Base-by-base conservation (phyloP, 352 stramenopile genomes). In the Plasmopara muralis region DNA sequence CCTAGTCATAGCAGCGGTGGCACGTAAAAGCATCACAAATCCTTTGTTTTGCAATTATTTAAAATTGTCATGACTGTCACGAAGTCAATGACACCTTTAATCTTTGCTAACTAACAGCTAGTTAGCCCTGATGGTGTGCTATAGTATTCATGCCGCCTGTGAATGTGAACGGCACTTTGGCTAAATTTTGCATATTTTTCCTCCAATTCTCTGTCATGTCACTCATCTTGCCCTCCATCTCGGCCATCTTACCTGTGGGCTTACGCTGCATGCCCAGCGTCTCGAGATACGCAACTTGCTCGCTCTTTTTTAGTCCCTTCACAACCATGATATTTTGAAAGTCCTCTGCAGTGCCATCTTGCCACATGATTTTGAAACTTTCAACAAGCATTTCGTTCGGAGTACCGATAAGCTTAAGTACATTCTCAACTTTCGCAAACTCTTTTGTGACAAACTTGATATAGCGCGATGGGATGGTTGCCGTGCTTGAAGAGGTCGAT, bases 331-430 rank as follows among this genome's bases (percentile, higher is more conserved):
- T 96, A 29, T 71, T 89, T 65, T 97, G 87, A 42, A 98, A 89
- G 53, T 98, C 94, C 15, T 88, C 69, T 4, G 83, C 85, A n/a
- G 85, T 93, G 48, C 91, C 89, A 20, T 96, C 83, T 15, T 90
- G 88, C 92, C 89, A 98, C 79, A 98, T 97, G 62, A 96, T 93
- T 63, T 94, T 95, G 71, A 98, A 98, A 50, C 96, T 97, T 54
- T 98, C 95, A 39, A 98, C 86, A 13, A 99, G 74, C 72, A 98
- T 90, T 37, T 97, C 87, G 25, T 87, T 88, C 10, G 96, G 95
- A 46, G 95, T 98, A 35, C 94, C 95, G 31, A 98, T 95, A 30
- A 99, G 85, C 70, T 99, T 99, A 20, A 99, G 77, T 47, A 98
- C 84, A 41, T 87, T 97, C 68, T 99, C 97, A 47, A 98, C 89